These are phyloP conservation scores for Bryoerythrophyllum caledonicum DNA, from an alignment of 225 moss, liverwort and hornwort species.

Conservation along the genomic window DNA sequence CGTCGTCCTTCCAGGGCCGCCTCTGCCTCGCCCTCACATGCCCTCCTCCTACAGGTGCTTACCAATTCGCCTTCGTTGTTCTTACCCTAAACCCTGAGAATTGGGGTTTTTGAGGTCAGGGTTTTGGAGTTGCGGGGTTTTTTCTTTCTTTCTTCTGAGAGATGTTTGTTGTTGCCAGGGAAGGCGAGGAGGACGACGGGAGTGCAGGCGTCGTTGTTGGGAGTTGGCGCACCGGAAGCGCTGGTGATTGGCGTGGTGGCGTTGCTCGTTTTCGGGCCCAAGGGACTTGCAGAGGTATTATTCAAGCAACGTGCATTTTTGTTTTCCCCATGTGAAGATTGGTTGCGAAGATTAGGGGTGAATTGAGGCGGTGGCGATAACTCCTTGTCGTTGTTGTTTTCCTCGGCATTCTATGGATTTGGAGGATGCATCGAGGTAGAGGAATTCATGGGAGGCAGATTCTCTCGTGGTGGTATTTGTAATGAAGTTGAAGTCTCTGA, in stretches of 20 bases:
- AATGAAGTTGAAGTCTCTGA: background rate
- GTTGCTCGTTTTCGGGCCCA: conserved; percentile 85
- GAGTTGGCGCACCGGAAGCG: conserved; percentile 95
- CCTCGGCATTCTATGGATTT: background rate
- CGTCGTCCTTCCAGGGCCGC: conserved; percentile 51
- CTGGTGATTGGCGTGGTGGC: conserved; percentile 93
- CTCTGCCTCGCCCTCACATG: conserved; percentile 30
- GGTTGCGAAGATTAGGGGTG: too few relatives aligned
- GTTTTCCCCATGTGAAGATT: background rate
- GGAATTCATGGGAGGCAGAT: background rate
- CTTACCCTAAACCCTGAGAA: background rate
- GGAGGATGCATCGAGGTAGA: background rate
- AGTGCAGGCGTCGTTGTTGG: conserved; percentile 84
- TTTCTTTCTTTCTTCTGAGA: too few relatives aligned
- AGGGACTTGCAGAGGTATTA: conserved; percentile 90
- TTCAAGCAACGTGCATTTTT: background rate
- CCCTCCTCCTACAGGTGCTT: conserved; percentile 33
- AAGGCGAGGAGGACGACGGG: conserved; percentile 32
- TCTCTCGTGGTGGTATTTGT: background rate
- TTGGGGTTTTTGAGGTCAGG: background rate
- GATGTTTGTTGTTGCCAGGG: conserved; percentile 23
- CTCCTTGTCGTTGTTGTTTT: too few relatives aligned
- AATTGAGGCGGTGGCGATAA: background rate
- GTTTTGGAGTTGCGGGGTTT: background rate
- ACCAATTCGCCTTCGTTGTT: background rate